Evolutionary conservation across 1,284 basidiomycete genomes (phyloP), one percentile per base, ranked within the genome.

Genomic region (Apiotrichum laibachii): DNA sequence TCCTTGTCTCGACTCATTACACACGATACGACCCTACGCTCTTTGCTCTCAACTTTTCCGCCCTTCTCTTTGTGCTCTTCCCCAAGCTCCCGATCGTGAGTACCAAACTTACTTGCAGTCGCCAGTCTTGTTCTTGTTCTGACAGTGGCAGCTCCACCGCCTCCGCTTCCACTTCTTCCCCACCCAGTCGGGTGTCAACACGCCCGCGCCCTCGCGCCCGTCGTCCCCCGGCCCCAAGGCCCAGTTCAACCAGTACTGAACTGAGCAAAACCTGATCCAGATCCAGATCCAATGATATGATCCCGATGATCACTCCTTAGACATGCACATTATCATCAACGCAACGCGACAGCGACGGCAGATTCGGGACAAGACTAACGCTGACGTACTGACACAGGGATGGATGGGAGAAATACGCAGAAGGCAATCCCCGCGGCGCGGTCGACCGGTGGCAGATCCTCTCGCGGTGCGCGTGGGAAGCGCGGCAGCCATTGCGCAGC

Each of bases 1-100:
- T 99, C 81, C 84, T 99, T 50, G 86, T 92, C 55, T 98, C 95
- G 22, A 99, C 96, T 0, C 95, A 99, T 77, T 99, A 98, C 82
- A 97, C 95, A 50, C 89, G 92, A 72, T 95, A 95, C 73, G 86
- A 96, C 69, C 92, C 91, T 21, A 89, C 88, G 83, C 76, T 96
- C 44, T 99, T 99, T 75, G 86, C 89, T 22, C 81, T 99, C 72
- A 99, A 99, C 75, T 84, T 99, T 65, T 82, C 86, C 3, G 89
- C 91, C 1, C 84, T 96, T 34, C 80, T 95, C 39, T 87, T 92
- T 55, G 81, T 81, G 12, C 85, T 99, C 51, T 88, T 98, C 70
- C 94, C 96, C 48, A 99, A 99, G 80, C 83, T 99, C n/a, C 95
- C 95, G 48, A 65, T 73, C 13, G 78, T 79, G 56, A 70, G 77